A percentile compares a stretch with the other conserved stretches of the same genome.
phyloP scores from a whole-genome alignment of 2,329 filamentous ascomycete genomes.

The Didymellaceae sp. region DNA sequence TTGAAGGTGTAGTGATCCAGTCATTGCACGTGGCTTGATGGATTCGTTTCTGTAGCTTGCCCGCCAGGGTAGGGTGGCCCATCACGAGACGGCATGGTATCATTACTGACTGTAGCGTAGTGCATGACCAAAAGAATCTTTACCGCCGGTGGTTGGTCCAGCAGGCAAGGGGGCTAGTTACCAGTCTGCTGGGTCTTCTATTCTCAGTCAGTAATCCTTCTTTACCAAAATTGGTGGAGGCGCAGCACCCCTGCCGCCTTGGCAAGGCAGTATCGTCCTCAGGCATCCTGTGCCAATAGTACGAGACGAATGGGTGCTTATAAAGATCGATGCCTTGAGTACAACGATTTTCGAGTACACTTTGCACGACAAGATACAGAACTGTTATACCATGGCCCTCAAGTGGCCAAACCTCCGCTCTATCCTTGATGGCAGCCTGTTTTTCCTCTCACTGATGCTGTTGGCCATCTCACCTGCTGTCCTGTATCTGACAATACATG shows the following conservation, averaged over 20 bases:
- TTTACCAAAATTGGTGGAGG: background rate
- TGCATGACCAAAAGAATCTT: too few relatives aligned
- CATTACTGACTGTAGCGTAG: too few relatives aligned
- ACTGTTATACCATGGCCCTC: too few relatives aligned
- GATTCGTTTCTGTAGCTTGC: too few relatives aligned
- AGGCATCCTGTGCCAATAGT: background rate
- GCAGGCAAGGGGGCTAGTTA: background rate
- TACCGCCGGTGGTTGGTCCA: too few relatives aligned
- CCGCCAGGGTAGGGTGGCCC: too few relatives aligned
- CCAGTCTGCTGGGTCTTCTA: background rate
- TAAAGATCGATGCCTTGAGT: background rate
- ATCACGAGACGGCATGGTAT: too few relatives aligned
- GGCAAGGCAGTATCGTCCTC: slow-evolving; percentile 6
- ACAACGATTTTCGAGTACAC: too few relatives aligned
- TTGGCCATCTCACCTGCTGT: background rate
- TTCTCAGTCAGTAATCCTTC: background rate
- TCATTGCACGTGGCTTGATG: too few relatives aligned
- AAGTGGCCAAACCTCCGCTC: too few relatives aligned
- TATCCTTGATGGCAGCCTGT: background rate
- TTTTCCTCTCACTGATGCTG: background rate
- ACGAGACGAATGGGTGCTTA: background rate
- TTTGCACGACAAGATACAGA: too few relatives aligned
- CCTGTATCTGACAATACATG: background rate
- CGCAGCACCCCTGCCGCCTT: slow-evolving; percentile 3
- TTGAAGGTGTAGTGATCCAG: too few relatives aligned